Base-by-base conservation (phyloP, 163 green algal genomes). In the Scenedesmus sp. region DNA sequence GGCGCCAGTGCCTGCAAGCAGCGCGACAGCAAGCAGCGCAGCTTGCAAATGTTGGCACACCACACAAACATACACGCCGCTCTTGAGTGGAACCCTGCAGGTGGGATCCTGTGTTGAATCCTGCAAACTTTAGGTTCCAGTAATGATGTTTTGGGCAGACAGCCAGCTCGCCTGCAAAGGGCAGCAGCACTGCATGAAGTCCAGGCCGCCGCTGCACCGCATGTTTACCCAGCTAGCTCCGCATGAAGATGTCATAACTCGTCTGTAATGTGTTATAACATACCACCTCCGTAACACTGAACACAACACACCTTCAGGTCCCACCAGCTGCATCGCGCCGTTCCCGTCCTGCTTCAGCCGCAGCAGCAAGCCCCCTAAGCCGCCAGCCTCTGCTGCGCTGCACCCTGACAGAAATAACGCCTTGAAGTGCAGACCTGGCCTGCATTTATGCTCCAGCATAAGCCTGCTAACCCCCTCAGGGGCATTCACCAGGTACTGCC, bases 401-500 rank as follows among this genome's bases (percentile, higher is more conserved):
- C 40, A 53, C 10, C 85, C 85, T 9, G 70, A 78, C 22, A 90
- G 70, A 37, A 90, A 83, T 30, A 84, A 37, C 15, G 95, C 96
- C 1, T 93, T 84, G 18, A 98, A 90, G 15, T 93, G 89, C 0
- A 91, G 51, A 0, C 95, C 92, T 18, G 97, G 96, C 0, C 97
- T 92, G 30, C 94, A 56, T n/a, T 93, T 93, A 89, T 99, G 97
- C 93, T 99, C 97, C 83, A 99, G 89, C 18, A 93, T 96, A n/a
- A 99, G 94, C 0, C 97, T 92, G 0, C 96, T 91, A 46, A 98
- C 95, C 16, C 96, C 96, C 43, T 98, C 97, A 1, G 97, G 97
- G 9, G 92, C 96, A 42, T 97, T 96, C 84, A 98, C 95, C 20
- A 99, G 86, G 91, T 98, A 98, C 94, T 99, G 96, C 1, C 86